Evolutionary conservation across 2,329 filamentous ascomycete species (phyloP).

Genomic region (Fusarium falciforme): DNA sequence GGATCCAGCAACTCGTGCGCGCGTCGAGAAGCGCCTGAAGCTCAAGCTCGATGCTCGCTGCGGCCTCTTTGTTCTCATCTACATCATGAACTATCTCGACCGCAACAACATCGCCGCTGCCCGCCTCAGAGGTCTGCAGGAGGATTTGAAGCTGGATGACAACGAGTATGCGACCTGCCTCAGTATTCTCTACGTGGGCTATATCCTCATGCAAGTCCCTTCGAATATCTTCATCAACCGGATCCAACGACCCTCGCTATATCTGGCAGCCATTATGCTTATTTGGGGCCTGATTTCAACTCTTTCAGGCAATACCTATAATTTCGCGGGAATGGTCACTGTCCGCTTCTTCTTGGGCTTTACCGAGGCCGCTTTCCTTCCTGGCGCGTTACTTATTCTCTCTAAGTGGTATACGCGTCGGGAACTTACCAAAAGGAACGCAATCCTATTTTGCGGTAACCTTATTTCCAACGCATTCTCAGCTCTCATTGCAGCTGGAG

Average conservation of each 20-base stretch:
- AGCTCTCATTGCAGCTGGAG: slow-evolving; percentile 66
- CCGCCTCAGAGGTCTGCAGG: slow-evolving; percentile 70
- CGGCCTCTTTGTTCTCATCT: slow-evolving; percentile 71
- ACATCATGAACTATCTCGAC: slow-evolving; percentile 56
- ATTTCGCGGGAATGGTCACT: slow-evolving; percentile 64
- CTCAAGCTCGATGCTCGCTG: no score
- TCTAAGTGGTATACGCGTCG: slow-evolving; percentile 74
- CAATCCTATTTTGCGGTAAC: slow-evolving; percentile 68
- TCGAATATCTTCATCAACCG: slow-evolving; percentile 68
- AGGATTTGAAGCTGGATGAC: slow-evolving; percentile 66
- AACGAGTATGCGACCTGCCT: slow-evolving; percentile 72
- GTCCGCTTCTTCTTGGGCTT: slow-evolving; percentile 70
- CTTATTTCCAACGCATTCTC: slow-evolving; percentile 69
- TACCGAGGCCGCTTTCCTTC: slow-evolving; percentile 72
- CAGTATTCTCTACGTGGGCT: slow-evolving; percentile 74
- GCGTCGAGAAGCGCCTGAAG: no score
- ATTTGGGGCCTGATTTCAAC: slow-evolving; percentile 71
- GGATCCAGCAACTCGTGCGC: no score
- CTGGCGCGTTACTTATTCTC: slow-evolving; percentile 71
- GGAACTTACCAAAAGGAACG: slow-evolving; percentile 64
- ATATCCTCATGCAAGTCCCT: slow-evolving; percentile 71
- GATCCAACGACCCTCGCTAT: slow-evolving; percentile 56
- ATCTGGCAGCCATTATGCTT: slow-evolving; percentile 63
- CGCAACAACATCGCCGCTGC: slow-evolving; percentile 76
- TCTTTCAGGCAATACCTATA: slow-evolving; percentile 61